phyloP scores from a whole-genome alignment of 352 stramenopile genomes.

The Pythium aphanidermatum region DNA sequence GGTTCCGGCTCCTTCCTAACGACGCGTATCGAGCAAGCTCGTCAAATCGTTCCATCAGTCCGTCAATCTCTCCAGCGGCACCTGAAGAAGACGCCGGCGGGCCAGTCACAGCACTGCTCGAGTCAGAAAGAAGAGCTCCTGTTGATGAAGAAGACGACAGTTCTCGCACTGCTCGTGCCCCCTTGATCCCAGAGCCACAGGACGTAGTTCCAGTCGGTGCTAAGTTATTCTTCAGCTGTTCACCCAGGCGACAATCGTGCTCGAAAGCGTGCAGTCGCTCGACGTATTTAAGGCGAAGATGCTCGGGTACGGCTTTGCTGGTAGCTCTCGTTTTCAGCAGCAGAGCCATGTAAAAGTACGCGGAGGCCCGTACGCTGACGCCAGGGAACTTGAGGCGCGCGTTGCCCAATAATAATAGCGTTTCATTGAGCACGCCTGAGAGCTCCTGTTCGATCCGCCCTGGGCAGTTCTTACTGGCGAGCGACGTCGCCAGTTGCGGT shows the following conservation, averaged over 20 bases:
- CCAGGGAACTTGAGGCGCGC: slow-evolving; percentile 56
- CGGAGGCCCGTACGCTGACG: slow-evolving; percentile 27
- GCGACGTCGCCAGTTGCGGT: slow-evolving; percentile 29
- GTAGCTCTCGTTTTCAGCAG: slow-evolving; percentile 35
- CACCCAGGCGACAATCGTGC: slow-evolving; percentile 44
- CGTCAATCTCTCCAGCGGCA: not conserved
- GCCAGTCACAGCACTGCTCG: too few species aligned
- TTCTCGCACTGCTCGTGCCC: slow-evolving; percentile 37
- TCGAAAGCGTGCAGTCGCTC: slow-evolving; percentile 32
- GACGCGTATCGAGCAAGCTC: slow-evolving; percentile 1
- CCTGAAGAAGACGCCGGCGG: too few species aligned
- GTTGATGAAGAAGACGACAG: slow-evolving; percentile 1
- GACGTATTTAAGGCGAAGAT: slow-evolving; percentile 20
- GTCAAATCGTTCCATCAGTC: slow-evolving; percentile 6
- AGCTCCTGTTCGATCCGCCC: slow-evolving; percentile 61
- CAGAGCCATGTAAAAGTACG: slow-evolving; percentile 53
- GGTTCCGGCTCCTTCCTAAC: not conserved
- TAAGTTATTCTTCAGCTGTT: slow-evolving; percentile 31
- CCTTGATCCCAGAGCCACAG: slow-evolving; percentile 43
- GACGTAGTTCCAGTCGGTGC: slow-evolving; percentile 32
- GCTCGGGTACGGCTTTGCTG: slow-evolving; percentile 18
- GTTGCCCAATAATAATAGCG: slow-evolving; percentile 43
- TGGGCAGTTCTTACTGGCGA: slow-evolving; percentile 40
- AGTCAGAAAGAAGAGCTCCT: too few species aligned
- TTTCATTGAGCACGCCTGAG: slow-evolving; percentile 49